These are phyloP conservation scores for Yamadazyma trypodendri DNA, from an alignment of 1,139 yeast species.

Conservation along the genomic window DNA sequence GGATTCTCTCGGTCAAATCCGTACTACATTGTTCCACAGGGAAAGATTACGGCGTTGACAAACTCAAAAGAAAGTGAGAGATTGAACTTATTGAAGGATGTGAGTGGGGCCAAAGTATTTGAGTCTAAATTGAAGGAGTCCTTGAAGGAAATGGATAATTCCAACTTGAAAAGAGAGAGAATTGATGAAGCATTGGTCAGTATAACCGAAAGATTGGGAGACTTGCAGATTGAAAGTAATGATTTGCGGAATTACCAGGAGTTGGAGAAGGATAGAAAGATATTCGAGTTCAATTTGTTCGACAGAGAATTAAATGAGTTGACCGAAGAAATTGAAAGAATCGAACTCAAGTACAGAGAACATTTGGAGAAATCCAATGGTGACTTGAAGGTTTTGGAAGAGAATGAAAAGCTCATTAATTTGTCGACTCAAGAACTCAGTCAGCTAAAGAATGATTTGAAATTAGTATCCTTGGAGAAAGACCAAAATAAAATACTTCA, in stretches of 20 bases:
- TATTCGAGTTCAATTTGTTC: conserved; percentile 71
- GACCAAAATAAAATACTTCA: conserved; percentile 50
- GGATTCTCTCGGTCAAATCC: conserved; percentile 92
- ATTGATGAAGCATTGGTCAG: conserved; percentile 73
- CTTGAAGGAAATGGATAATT: conserved; percentile 71
- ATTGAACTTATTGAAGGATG: conserved; percentile 76
- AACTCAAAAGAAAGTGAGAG: conserved; percentile 87
- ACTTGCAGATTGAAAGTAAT: conserved; percentile 76
- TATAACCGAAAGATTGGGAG: conserved; percentile 70
- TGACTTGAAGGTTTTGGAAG: conserved; percentile 45
- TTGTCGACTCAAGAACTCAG: conserved; percentile 47
- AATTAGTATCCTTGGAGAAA: conserved; percentile 48
- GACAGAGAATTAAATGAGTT: conserved; percentile 73
- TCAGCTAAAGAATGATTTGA: conserved; percentile 37
- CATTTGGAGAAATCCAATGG: conserved; percentile 46
- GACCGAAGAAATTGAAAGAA: conserved; percentile 55
- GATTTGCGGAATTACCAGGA: conserved; percentile 71
- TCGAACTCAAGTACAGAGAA: conserved; percentile 60
- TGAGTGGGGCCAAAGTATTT: conserved; percentile 92
- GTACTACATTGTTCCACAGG: conserved; percentile 96
- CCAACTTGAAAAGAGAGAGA: conserved; percentile 67
- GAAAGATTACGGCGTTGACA: conserved; percentile 80
- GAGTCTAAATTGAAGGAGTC: conserved; percentile 81
- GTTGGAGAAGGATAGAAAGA: conserved; percentile 66
- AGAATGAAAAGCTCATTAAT: conserved; percentile 46